A percentile compares a stretch with the other conserved stretches of the same genome.
These are phyloP conservation scores for Amesomyces nigricolor DNA, from an alignment of 2,329 filamentous ascomycete species.

Conservation along the genomic window DNA sequence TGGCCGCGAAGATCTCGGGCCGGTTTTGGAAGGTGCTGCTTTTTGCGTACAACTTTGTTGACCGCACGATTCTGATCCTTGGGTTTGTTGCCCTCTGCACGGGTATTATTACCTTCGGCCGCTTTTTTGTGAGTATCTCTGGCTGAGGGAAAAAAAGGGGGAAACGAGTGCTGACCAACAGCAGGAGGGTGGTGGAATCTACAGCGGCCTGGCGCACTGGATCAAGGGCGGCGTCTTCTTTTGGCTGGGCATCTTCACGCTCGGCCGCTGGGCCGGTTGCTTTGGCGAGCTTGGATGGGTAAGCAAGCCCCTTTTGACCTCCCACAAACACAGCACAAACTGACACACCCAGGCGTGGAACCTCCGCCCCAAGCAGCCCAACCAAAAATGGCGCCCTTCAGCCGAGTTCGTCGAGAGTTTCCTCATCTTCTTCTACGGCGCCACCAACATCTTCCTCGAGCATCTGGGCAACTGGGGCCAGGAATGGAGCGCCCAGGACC, in stretches of 20 bases:
- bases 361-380: constrained; percentile 55
- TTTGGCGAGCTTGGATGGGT: constrained; percentile 87
- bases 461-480: constrained; percentile 70
- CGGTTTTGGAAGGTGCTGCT: constrained; percentile 53
- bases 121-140: constrained; percentile 67
- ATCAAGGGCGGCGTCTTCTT: constrained; percentile 95
- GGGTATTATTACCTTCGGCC: constrained; percentile 70
- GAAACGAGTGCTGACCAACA: constrained; percentile 12
- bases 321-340: background rate
- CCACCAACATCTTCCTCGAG: constrained; percentile 87
- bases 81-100: constrained; percentile 68
- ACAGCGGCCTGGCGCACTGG: constrained; percentile 85
- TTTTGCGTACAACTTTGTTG: constrained; percentile 60
- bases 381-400: constrained; percentile 64
- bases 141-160: background rate
- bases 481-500: constrained; percentile 69
- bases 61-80: constrained; percentile 71
- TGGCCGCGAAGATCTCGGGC: constrained; percentile 51
- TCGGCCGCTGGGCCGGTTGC: constrained; percentile 84
- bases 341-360: constrained; percentile 66
- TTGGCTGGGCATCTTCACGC: constrained; percentile 80
- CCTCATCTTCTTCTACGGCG: constrained; percentile 84
- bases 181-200: constrained; percentile 63
- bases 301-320: constrained; percentile 23
- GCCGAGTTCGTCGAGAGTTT: constrained; percentile 87